Evolutionary conservation across 2,329 filamentous ascomycete species (phyloP), one percentile per base, ranked within the genome.

Genomic region (Aspergillus novoparasiticus): DNA sequence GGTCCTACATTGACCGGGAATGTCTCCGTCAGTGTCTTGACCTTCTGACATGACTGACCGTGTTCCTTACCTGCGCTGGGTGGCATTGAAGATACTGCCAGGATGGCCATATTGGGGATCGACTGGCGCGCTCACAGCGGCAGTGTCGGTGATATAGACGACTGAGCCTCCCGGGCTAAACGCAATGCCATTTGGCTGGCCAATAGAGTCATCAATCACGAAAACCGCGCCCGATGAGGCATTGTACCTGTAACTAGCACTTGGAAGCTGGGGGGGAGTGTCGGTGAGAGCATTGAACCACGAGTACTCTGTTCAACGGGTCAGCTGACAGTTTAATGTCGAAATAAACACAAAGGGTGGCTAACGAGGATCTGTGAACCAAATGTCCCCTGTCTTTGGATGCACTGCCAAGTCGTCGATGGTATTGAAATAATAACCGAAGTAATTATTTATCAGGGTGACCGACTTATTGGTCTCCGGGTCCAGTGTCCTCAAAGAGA

Each of bases 321-420:
- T 64, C 23, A 64, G 61, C 28, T n/a, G 16, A 54, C 4, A 36
- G 16, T 4, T 32, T 21, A n/a, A 76, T 73, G 56, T 14, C 69
- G 70, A 61, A 66, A 75, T 2, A 73, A 75, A 36, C n/a, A 14
- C 14, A 41, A 11, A 54, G 74, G 76, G 53, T 11, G n/a, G 57
- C 64, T 60, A 45, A 69, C 74, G 70, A 8, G 80, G 78, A 65
- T 84, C 82, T 1, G 82, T 84, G 72, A 84, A 84, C 81, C 82
- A 84, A 48, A 85, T 73, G 48, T 82, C 79, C 54, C 80, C 80
- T 0, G 78, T 79, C 21, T 57, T 83, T 80, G 71, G 82, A 80
- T 69, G 78, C 9, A 67, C 66, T 1, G 61, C 60, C 23, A 68
- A 54, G 46, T 68, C 66, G 9, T 68, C 64, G 32, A 68, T 60